These are phyloP conservation scores for Nephelium lappaceum DNA, from an alignment of 345 rosid species.

Conservation along the genomic window DNA sequence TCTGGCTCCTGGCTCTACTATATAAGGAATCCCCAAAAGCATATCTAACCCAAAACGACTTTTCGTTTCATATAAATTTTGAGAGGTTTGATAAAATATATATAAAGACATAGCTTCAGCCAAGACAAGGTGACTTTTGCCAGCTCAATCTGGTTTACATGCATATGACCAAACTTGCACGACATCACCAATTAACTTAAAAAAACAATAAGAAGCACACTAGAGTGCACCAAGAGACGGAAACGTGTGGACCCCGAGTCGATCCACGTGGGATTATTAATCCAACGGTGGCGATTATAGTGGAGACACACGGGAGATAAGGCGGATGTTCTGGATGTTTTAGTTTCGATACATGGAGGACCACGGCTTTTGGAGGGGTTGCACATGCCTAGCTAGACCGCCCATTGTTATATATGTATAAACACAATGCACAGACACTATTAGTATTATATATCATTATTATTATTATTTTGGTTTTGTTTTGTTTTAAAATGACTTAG, in stretches of 20 bases:
- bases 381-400: constrained; percentile 30
- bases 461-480: not conserved
- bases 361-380: constrained; percentile 47
- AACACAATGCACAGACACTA: constrained; percentile 9
- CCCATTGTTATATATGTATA: not conserved
- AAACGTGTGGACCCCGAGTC: constrained; percentile 27
- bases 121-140: constrained; percentile 24
- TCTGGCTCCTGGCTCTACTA: constrained; percentile 18
- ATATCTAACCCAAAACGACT: not conserved
- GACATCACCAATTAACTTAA: constrained; percentile 6
- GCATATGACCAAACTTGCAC: not conserved
- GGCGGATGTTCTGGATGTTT: constrained; percentile 49
- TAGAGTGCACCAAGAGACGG: constrained; percentile 16
- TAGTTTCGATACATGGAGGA: constrained; percentile 33
- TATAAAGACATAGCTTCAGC: constrained; percentile 28
- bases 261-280: constrained; percentile 26
- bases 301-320: constrained; percentile 41
- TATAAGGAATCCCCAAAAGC: constrained; percentile 23
- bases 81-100: not conserved
- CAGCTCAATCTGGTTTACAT: constrained; percentile 17
- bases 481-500: not conserved
- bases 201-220: not conserved
- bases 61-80: not conserved
- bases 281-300: constrained; percentile 3
- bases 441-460: too few species aligned